Base-by-base conservation (phyloP, 2,329 filamentous ascomycete species). In the Pseudogymnoascus sp. region DNA sequence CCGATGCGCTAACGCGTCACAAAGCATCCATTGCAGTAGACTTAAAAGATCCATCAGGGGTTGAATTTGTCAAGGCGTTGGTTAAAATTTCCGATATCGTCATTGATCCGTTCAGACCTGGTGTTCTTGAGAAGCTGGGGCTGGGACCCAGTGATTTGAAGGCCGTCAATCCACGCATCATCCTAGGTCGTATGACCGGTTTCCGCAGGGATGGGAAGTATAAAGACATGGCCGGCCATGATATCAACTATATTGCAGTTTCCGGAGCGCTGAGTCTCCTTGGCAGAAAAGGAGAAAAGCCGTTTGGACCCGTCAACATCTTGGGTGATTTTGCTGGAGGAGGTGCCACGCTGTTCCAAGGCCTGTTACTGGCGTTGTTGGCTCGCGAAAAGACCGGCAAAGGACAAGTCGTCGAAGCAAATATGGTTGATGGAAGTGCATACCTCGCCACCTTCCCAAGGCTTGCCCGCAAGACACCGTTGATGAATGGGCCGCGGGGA, bases 241-340 rank as follows among this genome's bases (percentile, higher is more conserved):
- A 97, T 74, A 96, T 97, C 75, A 97, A 97, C 73, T 97, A 97
- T 76, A 88, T 97, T 44, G 91, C 93, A 59, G 90, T 96, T 0
- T 89, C 89, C 0, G 93, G 93, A 0, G 88, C 89, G 0, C 77
- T 97, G 28, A 82, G 83, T 0, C 80, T 96, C 76, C 83, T 97
- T 2, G 93, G 93, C 0, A 80, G 89, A 0, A 78, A 79, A 28
- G 82, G 81, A 14, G 84, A 88, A 71, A 86, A 84, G 67, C 93
- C 93, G 0, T 87, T 89, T 66, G 83, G 93, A 16, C 95, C 95
- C 0, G 85, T 80, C 5, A 97, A 97, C 71, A 82, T 97, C 16
- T 78, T 97, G 1, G 93, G 86, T 0, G 93, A 97, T 74, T 97
- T 97, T 69, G 95, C 90, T 0, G 93, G 92, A 34, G 93, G 93